phyloP scores from a whole-genome alignment of 169 alveolate genomes.

The Eimeria praecox region DNA sequence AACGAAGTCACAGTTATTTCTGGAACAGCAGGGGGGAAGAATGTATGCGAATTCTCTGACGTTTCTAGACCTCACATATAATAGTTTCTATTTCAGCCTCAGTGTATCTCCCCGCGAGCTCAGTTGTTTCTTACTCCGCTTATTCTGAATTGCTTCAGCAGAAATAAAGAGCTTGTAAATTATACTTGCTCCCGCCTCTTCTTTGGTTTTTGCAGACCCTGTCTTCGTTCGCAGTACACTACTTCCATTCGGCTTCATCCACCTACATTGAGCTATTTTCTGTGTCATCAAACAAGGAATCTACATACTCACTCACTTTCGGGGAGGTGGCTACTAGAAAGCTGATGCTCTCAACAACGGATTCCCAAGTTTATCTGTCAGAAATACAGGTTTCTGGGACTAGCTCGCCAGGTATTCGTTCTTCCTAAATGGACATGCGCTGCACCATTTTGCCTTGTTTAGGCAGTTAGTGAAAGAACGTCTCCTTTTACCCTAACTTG shows the following conservation, averaged over 20 bases:
- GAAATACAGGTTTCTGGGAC: slow-evolving; percentile 71
- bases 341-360: slow-evolving; percentile 12
- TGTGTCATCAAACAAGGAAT: slow-evolving; percentile 7
- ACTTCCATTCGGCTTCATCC: slow-evolving; percentile 50
- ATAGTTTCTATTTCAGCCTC: not conserved
- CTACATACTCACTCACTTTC: not conserved
- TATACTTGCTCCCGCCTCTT: not conserved
- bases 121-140: not conserved
- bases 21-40: not conserved
- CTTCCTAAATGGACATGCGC: not conserved
- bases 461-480: not conserved
- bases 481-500: not conserved
- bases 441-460: not conserved
- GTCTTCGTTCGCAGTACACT: slow-evolving; percentile 39
- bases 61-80: not conserved
- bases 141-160: not conserved
- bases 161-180: not conserved
- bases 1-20: slow-evolving; percentile 46
- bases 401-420: slow-evolving; percentile 34
- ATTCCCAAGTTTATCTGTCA: slow-evolving; percentile 59
- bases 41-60: slow-evolving; percentile 9
- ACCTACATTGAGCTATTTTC: slow-evolving; percentile 25
- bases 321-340: slow-evolving; percentile 61
- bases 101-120: not conserved
- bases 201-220: not conserved